Evolutionary conservation across 1,139 yeast species (phyloP), one percentile per base, ranked within the genome.

Genomic region (Saccharomyces pastorianus): DNA sequence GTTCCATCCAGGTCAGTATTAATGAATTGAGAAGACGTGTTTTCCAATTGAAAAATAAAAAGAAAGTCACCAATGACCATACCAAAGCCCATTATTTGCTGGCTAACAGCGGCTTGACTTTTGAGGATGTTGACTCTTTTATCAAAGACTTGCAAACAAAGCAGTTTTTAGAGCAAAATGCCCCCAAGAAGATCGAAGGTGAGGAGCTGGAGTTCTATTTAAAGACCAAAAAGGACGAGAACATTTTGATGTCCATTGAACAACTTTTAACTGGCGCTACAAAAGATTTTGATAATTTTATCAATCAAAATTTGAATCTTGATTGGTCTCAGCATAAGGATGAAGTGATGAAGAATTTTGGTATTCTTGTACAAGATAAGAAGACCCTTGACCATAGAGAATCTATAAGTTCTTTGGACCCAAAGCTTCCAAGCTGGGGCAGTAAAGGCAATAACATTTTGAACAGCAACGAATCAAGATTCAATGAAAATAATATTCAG

Each of bases 11-110:
- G 52, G 55, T 68, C 56, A 88, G 95, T 13, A 76, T 90, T 57
- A 80, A 78, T 58, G 97, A 90, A 72, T 81, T 91, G 62, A 84
- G 84, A 62, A 79, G 84, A 61, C 82, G 87, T 58, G 85, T 95
- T 0, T 76, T 76, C 55, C 79, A 78, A 55, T 73, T 87, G 61
- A 78, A 90, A 56, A 71, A 69, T 34, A 72, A 76, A 46, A 68
- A 54, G 68, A 64, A 55, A 28, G 70, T 70, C 34, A 62, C 73
- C 20, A 47, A 47, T 41, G 80, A 82, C 58, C 85, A 80, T 66
- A 88, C 96, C 2, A 88, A 86, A 63, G 98, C 97, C 0, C 97
- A 90, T 64, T 91, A 91, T 67, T 73, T 91, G 49, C 76, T 93
- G 54, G 96, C 97, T 2, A 88, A 95, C 0, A 86, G 95, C 65